Conservation (phyloP, 2,329 filamentous ascomycete genomes). For the Huntiella omanensis region DNA sequence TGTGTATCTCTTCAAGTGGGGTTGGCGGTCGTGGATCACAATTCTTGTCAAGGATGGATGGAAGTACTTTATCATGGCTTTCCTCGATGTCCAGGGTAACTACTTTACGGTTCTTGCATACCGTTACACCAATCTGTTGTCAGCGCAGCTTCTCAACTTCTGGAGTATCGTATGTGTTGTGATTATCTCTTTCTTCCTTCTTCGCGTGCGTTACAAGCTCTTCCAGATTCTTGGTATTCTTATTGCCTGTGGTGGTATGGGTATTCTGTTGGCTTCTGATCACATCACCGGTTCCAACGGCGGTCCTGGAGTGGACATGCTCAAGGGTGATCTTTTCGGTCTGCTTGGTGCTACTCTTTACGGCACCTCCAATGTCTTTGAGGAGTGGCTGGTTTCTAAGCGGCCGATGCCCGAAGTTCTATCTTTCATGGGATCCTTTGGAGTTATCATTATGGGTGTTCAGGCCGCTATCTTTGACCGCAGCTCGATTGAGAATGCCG, state of each 20-base stretch:
- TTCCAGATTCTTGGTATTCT: slow-evolving; percentile 76
- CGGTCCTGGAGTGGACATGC: slow-evolving; percentile 45
- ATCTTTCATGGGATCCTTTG: slow-evolving; percentile 76
- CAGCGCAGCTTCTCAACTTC: slow-evolving; percentile 91
- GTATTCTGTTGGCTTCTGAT: slow-evolving; percentile 70
- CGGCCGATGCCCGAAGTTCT: slow-evolving; percentile 84
- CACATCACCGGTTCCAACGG: slow-evolving; percentile 62
- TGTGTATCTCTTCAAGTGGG: slow-evolving; percentile 63
- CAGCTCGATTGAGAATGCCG: slow-evolving; percentile 41
- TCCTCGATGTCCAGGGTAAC: slow-evolving; percentile 90
- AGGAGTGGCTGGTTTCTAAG: slow-evolving; percentile 84
- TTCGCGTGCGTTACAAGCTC: slow-evolving; percentile 75
- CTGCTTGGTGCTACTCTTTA: slow-evolving; percentile 80
- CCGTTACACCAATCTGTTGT: slow-evolving; percentile 77
- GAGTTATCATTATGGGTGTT: slow-evolving; percentile 74
- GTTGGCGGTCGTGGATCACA: slow-evolving; percentile 47
- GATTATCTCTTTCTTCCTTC: slow-evolving; percentile 59
- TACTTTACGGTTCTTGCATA: slow-evolving; percentile 96
- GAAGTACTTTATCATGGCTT: slow-evolving; percentile 85
- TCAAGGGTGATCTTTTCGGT: slow-evolving; percentile 88
- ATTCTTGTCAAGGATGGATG: slow-evolving; percentile 57
- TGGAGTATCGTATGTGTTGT: slow-evolving; percentile 95
- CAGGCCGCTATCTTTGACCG: slow-evolving; percentile 89
- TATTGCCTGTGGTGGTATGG: slow-evolving; percentile 78
- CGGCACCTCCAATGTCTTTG: slow-evolving; percentile 74